Conservation (phyloP, 192 early-diverging fungal genomes). For the Backusella australiensis region DNA sequence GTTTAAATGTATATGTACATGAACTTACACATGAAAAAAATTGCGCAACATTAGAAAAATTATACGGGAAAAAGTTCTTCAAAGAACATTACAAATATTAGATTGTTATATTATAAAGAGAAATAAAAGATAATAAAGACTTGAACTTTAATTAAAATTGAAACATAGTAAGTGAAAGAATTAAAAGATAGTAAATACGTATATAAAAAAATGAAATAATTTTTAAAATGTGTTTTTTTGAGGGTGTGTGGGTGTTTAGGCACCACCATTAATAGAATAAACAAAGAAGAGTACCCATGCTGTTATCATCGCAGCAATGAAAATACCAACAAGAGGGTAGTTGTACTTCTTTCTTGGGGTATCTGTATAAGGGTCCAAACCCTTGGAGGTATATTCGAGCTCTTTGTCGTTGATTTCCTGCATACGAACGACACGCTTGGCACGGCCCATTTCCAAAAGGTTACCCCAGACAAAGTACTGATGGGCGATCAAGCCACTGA, state of each 20-base stretch:
- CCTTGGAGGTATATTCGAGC: conserved; percentile 20
- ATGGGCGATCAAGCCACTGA: not conserved
- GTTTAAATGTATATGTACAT: not conserved
- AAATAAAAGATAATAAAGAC: not conserved
- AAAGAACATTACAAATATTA: not conserved
- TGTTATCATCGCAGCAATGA: conserved; percentile 8
- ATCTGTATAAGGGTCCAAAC: conserved; percentile 28
- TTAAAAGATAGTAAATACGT: not conserved
- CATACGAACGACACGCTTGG: conserved; percentile 26
- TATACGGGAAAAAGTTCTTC: not conserved
- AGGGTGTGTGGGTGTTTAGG: not conserved
- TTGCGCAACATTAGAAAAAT: not conserved
- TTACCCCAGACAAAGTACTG: conserved; percentile 15
- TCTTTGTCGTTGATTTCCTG: conserved; percentile 30
- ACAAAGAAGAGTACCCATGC: conserved; percentile 38
- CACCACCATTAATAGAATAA: conserved; percentile 9
- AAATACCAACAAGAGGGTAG: conserved; percentile 20
- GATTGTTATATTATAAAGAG: not conserved
- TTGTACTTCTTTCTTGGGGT: not conserved
- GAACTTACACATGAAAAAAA: not conserved
- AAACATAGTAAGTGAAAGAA: not conserved
- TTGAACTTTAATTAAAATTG: not conserved
- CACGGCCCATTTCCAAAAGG: conserved; percentile 18
- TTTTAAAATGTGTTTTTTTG: not conserved
- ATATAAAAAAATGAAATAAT: not conserved